Conservation (phyloP, 225 moss, liverwort and hornwort species). For the Thuidium tamariscinum region DNA sequence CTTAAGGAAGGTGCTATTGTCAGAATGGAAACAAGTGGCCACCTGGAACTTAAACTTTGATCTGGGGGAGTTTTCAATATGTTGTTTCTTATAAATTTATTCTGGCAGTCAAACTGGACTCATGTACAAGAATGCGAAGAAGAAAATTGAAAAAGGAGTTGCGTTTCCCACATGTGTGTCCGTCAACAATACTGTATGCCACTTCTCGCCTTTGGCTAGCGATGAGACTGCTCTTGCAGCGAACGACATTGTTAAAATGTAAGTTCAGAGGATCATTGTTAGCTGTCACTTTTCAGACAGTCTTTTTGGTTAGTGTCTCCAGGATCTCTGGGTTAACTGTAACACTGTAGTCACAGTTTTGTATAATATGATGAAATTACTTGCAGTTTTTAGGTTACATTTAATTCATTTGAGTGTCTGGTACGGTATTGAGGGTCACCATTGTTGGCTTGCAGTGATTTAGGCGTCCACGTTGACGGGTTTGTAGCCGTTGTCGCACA, state of each 20-base stretch:
- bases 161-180: constrained; percentile 97
- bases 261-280: background rate
- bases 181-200: constrained; percentile 88
- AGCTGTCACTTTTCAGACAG: background rate
- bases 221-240: constrained; percentile 60
- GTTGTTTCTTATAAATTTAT: background rate
- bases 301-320: background rate
- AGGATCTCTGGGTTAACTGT: background rate
- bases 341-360: background rate
- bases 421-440: background rate
- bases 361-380: background rate
- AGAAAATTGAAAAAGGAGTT: constrained; percentile 93
- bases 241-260: constrained; percentile 86
- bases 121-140: constrained; percentile 89
- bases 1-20: background rate
- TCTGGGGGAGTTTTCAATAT: background rate
- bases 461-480: constrained; percentile 96
- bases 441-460: constrained; percentile 44
- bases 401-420: background rate
- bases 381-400: background rate
- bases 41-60: background rate
- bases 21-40: background rate
- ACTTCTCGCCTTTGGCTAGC: constrained; percentile 95
- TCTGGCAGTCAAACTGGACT: constrained; percentile 75
- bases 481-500: constrained; percentile 95